Evolutionary conservation across 1,284 basidiomycete genomes (phyloP).

Genomic region (Inonotus hispidus): DNA sequence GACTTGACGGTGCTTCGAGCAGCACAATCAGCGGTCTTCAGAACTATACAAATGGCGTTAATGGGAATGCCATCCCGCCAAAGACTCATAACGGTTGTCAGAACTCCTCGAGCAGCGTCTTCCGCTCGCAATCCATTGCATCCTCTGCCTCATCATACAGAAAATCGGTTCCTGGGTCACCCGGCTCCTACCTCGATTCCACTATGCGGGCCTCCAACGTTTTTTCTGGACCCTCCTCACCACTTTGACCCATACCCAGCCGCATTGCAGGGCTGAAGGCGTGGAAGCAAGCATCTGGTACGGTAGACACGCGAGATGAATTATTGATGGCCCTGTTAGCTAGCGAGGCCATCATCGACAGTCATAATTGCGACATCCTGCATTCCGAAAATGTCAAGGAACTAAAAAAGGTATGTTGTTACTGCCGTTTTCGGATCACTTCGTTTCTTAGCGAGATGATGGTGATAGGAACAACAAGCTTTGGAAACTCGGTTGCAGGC

Average conservation of each 20-base stretch:
- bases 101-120: conserved; percentile 26
- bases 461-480: too few relatives aligned
- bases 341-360: conserved; percentile 82
- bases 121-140: conserved; percentile 23
- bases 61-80: not conserved
- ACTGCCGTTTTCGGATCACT: not conserved
- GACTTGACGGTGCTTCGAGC: conserved; percentile 9
- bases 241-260: too few relatives aligned
- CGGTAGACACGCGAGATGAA: conserved; percentile 57
- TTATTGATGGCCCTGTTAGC: conserved; percentile 79
- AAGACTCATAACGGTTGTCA: too few relatives aligned
- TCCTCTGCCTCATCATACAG: conserved; percentile 26
- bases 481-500: too few relatives aligned
- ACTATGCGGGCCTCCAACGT: too few relatives aligned
- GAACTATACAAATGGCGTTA: conserved; percentile 4
- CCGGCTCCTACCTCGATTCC: too few relatives aligned
- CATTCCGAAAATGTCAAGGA: conserved; percentile 86
- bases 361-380: conserved; percentile 68
- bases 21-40: conserved; percentile 12
- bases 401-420: conserved; percentile 70
- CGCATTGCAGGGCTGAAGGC: too few relatives aligned
- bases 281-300: too few relatives aligned
- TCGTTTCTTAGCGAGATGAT: too few relatives aligned
- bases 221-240: too few relatives aligned
- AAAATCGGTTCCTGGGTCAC: conserved; percentile 27